Conservation (phyloP, 371 early-diverging fungal species). For the Mucor irregularis region DNA sequence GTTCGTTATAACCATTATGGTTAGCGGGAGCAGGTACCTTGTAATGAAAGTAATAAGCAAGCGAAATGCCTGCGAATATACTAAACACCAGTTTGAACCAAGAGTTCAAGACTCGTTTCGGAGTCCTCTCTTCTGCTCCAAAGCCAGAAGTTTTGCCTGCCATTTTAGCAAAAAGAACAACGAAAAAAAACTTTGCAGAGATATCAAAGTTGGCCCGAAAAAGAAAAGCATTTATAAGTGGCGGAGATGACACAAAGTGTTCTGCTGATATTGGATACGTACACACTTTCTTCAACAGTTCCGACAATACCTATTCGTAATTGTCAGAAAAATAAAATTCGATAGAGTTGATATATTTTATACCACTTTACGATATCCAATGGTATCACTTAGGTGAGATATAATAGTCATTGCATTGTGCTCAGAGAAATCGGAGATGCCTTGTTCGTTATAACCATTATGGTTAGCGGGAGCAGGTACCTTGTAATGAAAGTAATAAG, state of each 20-base stretch:
- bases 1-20: constrained; percentile 34
- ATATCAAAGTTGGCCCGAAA: too few relatives aligned
- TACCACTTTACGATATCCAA: constrained; percentile 55
- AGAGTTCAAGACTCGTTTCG: constrained; percentile 4
- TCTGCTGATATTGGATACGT: not conserved
- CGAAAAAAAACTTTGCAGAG: too few relatives aligned
- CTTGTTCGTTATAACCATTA: constrained; percentile 31
- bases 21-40: constrained; percentile 42
- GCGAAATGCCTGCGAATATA: constrained; percentile 22
- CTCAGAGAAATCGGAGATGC: constrained; percentile 56
- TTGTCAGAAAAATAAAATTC: not conserved
- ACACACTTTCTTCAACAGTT: constrained; percentile 37
- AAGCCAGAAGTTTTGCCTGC: constrained; percentile 9
- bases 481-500: constrained; percentile 40
- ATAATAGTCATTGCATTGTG: constrained; percentile 52
- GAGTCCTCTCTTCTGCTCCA: constrained; percentile 11
- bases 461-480: constrained; percentile 45
- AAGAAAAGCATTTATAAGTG: too few relatives aligned
- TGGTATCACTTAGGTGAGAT: constrained; percentile 48
- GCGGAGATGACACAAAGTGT: not conserved
- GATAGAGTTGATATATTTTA: not conserved
- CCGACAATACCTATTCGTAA: constrained; percentile 44
- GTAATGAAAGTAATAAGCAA: constrained; percentile 42
- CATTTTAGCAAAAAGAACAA: not conserved
- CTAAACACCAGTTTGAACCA: constrained; percentile 14